Evolutionary conservation across 257 asterid genomes (phyloP).

Genomic region (Galeopsis tetrahit): DNA sequence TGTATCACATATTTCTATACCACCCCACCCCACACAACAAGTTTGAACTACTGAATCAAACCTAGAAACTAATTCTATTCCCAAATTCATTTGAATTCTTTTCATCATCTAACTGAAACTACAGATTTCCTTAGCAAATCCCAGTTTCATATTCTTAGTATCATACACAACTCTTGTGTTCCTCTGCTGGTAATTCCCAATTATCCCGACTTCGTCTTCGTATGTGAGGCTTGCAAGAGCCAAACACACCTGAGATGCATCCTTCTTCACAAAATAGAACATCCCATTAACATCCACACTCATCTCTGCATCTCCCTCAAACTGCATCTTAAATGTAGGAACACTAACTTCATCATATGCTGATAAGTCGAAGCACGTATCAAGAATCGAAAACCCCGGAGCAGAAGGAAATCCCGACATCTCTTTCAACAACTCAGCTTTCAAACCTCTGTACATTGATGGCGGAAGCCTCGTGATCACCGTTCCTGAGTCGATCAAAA

Average conservation of each 20-base stretch:
- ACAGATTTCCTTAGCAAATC: slow-evolving; percentile 88
- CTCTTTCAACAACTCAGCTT: slow-evolving; percentile 77
- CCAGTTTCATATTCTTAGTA: slow-evolving; percentile 60
- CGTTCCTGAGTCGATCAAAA: slow-evolving; percentile 82
- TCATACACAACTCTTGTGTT: slow-evolving; percentile 79
- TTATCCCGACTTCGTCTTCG: slow-evolving; percentile 75
- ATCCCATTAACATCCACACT: slow-evolving; percentile 72
- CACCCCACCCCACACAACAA: slow-evolving; percentile 42
- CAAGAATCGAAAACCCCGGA: slow-evolving; percentile 74
- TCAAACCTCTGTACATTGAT: slow-evolving; percentile 60
- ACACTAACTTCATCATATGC: slow-evolving; percentile 66
- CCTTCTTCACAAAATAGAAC: slow-evolving; percentile 66
- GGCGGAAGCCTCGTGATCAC: slow-evolving; percentile 85
- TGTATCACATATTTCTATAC: slow-evolving; percentile 37
- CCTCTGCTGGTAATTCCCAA: slow-evolving; percentile 93
- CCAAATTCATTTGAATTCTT: slow-evolving; percentile 30
- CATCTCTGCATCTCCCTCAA: slow-evolving; percentile 71
- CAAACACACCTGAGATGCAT: slow-evolving; percentile 88
- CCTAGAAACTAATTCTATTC: slow-evolving; percentile 29
- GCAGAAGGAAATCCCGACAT: slow-evolving; percentile 71
- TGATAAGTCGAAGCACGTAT: slow-evolving; percentile 80
- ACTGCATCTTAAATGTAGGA: slow-evolving; percentile 64
- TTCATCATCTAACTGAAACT: slow-evolving; percentile 45
- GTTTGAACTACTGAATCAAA: slow-evolving; percentile 32
- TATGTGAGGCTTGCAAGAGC: slow-evolving; percentile 80